phyloP scores from a whole-genome alignment of 202 grass and related monocot genomes.

The Setaria italica region DNA sequence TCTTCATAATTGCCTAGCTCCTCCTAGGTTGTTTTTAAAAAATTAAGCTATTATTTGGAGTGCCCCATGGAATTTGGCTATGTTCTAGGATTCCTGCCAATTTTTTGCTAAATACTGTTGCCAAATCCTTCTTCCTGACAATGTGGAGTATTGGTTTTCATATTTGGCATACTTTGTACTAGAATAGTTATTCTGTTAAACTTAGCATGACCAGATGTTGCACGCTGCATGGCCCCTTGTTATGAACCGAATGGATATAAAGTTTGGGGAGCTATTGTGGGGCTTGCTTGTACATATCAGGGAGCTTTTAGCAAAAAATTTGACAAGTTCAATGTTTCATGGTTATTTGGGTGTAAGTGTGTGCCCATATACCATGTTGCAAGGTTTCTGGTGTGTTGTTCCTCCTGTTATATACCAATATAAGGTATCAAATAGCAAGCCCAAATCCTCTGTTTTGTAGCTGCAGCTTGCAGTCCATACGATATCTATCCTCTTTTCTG shows the following conservation, averaged over 20 bases:
- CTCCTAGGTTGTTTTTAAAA: too few relatives aligned
- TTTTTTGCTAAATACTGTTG: conserved; percentile 20
- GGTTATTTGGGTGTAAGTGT: background rate
- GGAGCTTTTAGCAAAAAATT: background rate
- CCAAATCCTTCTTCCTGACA: background rate
- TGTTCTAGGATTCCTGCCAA: background rate
- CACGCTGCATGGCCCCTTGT: background rate
- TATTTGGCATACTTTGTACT: background rate
- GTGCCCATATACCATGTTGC: background rate
- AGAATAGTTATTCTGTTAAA: background rate
- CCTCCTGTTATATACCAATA: background rate
- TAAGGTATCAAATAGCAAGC: background rate
- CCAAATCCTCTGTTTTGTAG: background rate
- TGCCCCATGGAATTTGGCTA: conserved; percentile 3
- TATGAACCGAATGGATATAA: background rate
- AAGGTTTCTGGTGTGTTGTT: conserved; percentile 1
- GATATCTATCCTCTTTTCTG: conserved; percentile 1
- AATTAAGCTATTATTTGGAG: background rate
- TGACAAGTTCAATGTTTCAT: background rate
- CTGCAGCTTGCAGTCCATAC: background rate
- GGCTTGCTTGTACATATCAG: background rate
- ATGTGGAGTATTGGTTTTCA: background rate
- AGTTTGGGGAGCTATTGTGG: background rate
- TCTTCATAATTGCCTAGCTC: too few relatives aligned
- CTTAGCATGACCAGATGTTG: background rate